These are phyloP conservation scores for Tetrahymena thermophila DNA, from an alignment of 73 alveolate species.

Conservation along the genomic window DNA sequence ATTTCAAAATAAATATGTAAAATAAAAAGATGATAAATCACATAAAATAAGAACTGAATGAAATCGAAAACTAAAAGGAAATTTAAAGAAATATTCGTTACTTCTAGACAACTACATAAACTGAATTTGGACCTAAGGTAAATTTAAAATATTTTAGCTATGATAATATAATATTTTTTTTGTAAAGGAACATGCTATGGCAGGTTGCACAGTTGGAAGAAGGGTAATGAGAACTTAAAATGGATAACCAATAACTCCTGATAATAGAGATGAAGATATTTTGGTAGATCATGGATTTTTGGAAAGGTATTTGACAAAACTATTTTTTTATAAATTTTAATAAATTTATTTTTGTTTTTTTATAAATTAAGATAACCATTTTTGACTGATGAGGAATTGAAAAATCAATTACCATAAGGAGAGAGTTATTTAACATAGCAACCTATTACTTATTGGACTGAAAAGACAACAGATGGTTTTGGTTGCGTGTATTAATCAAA, in stretches of 20 bases:
- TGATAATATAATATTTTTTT: conserved; percentile 29
- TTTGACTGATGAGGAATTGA: conserved; percentile 35
- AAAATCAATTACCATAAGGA: conserved; percentile 4
- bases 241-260: conserved; percentile 24
- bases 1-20: no score
- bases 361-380: neutral
- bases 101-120: neutral
- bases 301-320: conserved; percentile 18
- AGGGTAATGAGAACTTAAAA: conserved; percentile 59
- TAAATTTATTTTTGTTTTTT: neutral
- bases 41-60: neutral
- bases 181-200: conserved; percentile 37
- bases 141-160: conserved; percentile 18
- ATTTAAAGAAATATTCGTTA: neutral
- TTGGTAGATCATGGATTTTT: conserved; percentile 44
- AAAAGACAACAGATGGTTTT: neutral
- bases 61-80: neutral
- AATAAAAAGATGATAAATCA: neutral
- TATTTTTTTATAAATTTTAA: neutral
- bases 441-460: conserved; percentile 45
- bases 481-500: neutral
- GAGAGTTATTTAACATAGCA: conserved; percentile 19
- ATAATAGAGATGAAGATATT: conserved; percentile 30
- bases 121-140: neutral
- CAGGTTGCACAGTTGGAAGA: conserved; percentile 49